Conservation (phyloP, 345 rosid genomes). For the Lepidium africanum region DNA sequence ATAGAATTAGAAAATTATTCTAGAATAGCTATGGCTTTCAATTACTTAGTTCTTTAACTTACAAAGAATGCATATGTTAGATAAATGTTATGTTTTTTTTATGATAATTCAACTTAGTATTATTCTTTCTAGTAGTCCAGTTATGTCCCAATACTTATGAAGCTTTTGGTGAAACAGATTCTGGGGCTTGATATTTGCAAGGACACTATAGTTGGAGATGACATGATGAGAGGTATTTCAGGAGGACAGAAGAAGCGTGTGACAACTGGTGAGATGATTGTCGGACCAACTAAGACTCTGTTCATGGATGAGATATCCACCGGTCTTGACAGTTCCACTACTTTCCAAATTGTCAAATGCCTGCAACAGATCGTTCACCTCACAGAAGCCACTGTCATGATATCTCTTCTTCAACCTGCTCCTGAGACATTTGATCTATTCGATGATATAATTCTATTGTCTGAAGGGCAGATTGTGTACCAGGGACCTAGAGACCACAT, state of each 20-base stretch:
- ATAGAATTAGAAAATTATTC: neutral
- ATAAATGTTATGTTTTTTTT: neutral
- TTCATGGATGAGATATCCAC: conserved; percentile 92
- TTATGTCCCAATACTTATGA: neutral
- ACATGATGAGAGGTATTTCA: conserved; percentile 69
- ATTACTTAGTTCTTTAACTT: too few species aligned
- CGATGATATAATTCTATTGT: conserved; percentile 58
- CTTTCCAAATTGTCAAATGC: conserved; percentile 73
- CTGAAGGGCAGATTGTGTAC: conserved; percentile 66
- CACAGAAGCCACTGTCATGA: conserved; percentile 53
- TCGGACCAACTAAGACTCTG: conserved; percentile 71
- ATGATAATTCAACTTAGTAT: neutral
- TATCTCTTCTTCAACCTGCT: conserved; percentile 78
- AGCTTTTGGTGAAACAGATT: conserved; percentile 36
- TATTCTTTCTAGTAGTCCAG: neutral
- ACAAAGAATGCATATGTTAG: too few species aligned
- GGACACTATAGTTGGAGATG: conserved; percentile 72
- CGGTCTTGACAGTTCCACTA: conserved; percentile 73
- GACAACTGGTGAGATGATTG: conserved; percentile 87
- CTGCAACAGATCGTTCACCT: conserved; percentile 74
- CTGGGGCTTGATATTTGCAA: conserved; percentile 70
- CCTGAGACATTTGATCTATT: conserved; percentile 78
- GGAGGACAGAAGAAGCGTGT: conserved; percentile 78
- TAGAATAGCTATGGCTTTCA: too few species aligned
- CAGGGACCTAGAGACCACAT: conserved; percentile 65